Percentiles rank a stretch among this genome's conserved stretches.
Evolutionary conservation across 2,329 filamentous ascomycete genomes (phyloP).

Genomic region (Gnomoniopsis sp.): DNA sequence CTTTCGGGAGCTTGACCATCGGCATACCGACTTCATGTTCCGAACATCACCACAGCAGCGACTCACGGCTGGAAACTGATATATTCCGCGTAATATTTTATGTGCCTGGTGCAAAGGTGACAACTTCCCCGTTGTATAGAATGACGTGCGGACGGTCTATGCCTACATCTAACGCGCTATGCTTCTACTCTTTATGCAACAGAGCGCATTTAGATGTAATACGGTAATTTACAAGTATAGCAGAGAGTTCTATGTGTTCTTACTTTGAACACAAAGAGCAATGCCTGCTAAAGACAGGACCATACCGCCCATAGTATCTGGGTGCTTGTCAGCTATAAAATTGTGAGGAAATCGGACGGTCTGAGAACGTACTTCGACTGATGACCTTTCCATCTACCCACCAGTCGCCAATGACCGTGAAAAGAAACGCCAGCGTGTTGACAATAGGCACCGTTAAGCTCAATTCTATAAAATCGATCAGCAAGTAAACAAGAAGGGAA

Average conservation of each 20-base stretch:
- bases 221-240: neutral
- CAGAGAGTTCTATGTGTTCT: constrained; percentile 28
- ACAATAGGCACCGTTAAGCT: constrained; percentile 93
- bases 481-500: neutral
- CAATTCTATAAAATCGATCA: constrained; percentile 56
- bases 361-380: constrained; percentile 59
- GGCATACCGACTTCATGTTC: no score
- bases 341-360: neutral
- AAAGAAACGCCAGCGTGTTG: constrained; percentile 92
- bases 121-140: no score
- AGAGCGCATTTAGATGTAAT: neutral
- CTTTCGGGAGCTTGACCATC: no score
- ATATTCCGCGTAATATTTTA: no score
- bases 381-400: constrained; percentile 91
- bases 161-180: no score
- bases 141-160: no score
- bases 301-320: constrained; percentile 85
- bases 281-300: constrained; percentile 74
- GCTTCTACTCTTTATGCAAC: no score
- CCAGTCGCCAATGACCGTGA: constrained; percentile 93
- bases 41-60: no score
- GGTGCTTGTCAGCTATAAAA: neutral
- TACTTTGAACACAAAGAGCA: constrained; percentile 75
- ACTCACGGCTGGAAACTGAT: no score
- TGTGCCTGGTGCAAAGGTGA: no score